phyloP scores from a whole-genome alignment of 2,329 filamentous ascomycete species.

The Phialocephala sp. region DNA sequence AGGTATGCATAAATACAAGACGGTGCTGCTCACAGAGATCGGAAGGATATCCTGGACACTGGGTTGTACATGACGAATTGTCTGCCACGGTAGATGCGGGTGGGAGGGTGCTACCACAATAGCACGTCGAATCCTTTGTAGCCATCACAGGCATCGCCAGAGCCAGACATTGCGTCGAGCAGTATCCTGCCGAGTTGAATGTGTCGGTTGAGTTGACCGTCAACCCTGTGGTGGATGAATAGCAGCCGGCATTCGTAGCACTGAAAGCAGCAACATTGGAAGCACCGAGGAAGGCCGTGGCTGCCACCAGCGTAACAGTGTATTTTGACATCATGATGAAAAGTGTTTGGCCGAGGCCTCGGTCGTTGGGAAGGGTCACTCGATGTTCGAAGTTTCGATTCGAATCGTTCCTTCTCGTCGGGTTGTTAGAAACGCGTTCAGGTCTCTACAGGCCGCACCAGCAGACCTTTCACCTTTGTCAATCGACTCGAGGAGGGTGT shows the following conservation, averaged over 20 bases:
- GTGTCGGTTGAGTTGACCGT: conserved; percentile 34
- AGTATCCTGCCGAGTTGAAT: conserved; percentile 41
- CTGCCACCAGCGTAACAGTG: conserved; percentile 26
- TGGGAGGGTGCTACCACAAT: conserved; percentile 41
- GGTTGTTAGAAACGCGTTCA: neutral
- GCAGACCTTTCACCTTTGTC: conserved; percentile 6
- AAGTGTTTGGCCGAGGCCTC: conserved; percentile 32
- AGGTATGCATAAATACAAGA: neutral
- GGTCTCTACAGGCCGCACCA: conserved; percentile 16
- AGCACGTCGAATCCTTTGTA: conserved; percentile 39
- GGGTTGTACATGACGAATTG: conserved; percentile 32
- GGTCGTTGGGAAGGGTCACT: conserved; percentile 19
- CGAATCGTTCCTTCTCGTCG: conserved; percentile 10
- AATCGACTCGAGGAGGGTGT: neutral
- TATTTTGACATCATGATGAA: conserved; percentile 36
- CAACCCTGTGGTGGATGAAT: conserved; percentile 34
- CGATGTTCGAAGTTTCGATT: conserved; percentile 16
- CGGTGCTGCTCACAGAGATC: conserved; percentile 37
- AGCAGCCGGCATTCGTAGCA: conserved; percentile 36
- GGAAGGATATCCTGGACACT: conserved; percentile 39
- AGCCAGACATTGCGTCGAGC: conserved; percentile 33
- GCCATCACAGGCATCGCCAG: conserved; percentile 33
- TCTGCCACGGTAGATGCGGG: conserved; percentile 29
- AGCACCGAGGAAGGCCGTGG: conserved; percentile 28
- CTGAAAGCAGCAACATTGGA: conserved; percentile 27